Percentiles rank a stretch among this genome's conserved stretches.
Evolutionary conservation across 1,139 yeast species (phyloP).

Genomic region (Spencermartinsiella ligniputridi): DNA sequence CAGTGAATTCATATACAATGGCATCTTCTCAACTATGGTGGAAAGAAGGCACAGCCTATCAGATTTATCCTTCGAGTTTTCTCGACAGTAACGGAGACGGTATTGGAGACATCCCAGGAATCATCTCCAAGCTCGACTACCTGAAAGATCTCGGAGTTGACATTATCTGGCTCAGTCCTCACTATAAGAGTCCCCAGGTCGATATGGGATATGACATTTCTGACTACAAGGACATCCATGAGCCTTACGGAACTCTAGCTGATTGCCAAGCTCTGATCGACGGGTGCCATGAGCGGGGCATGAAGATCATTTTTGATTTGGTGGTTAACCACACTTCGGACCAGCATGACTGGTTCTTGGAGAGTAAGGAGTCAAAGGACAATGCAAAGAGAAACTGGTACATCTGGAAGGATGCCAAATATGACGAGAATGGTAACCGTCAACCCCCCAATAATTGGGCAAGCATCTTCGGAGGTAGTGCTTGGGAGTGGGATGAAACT

Average conservation of each 20-base stretch:
- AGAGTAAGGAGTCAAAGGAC: slow-evolving; percentile 44
- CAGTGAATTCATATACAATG: background rate
- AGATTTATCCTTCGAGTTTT: slow-evolving; percentile 55
- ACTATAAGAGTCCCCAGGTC: slow-evolving; percentile 52
- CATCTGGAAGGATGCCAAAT: slow-evolving; percentile 49
- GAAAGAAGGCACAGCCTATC: slow-evolving; percentile 53
- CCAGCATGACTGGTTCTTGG: slow-evolving; percentile 52
- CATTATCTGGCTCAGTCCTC: slow-evolving; percentile 51
- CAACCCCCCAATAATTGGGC: slow-evolving; percentile 56
- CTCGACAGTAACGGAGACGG: slow-evolving; percentile 56
- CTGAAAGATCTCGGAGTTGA: slow-evolving; percentile 46
- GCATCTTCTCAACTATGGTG: slow-evolving; percentile 40
- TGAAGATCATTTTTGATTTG: slow-evolving; percentile 48
- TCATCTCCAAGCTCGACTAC: slow-evolving; percentile 46
- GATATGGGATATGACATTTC: slow-evolving; percentile 59
- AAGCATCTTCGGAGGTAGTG: slow-evolving; percentile 44
- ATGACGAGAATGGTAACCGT: slow-evolving; percentile 41
- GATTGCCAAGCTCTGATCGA: slow-evolving; percentile 47
- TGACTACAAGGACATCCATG: slow-evolving; percentile 47
- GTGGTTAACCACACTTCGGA: slow-evolving; percentile 52
- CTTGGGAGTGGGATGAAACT: slow-evolving; percentile 52
- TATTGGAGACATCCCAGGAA: slow-evolving; percentile 50
- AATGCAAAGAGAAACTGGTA: slow-evolving; percentile 60
- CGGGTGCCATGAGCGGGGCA: slow-evolving; percentile 44
- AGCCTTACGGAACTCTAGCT: slow-evolving; percentile 48